Percentiles rank a stretch among this genome's conserved stretches.
These are phyloP conservation scores for Bathelium albidoporum DNA, from an alignment of 495 filamentous ascomycete genomes.

Conservation along the genomic window DNA sequence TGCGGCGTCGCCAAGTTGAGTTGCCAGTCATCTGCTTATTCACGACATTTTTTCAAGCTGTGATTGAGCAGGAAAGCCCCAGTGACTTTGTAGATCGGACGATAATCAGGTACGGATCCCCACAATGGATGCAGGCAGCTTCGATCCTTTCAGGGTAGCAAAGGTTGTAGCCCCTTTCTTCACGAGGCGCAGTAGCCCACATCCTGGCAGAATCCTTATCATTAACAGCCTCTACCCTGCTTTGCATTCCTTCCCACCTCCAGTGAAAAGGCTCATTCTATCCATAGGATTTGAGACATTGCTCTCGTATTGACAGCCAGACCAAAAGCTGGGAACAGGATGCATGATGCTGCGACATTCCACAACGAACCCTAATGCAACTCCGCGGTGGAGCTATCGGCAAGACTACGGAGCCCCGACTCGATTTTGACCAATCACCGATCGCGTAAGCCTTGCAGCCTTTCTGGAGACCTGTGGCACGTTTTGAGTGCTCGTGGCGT, in stretches of 20 bases:
- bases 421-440: background rate
- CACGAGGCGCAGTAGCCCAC: background rate
- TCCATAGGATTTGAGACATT: background rate
- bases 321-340: background rate
- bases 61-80: background rate
- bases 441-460: background rate
- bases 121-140: background rate
- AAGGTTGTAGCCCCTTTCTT: background rate
- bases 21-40: background rate
- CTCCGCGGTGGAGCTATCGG: background rate
- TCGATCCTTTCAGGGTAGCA: background rate
- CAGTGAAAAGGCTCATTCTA: background rate
- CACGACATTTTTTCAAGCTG: background rate
- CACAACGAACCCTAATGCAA: background rate
- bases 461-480: background rate
- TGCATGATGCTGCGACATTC: background rate
- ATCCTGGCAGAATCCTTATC: background rate
- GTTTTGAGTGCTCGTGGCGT: background rate
- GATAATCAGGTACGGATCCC: background rate
- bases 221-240: background rate
- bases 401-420: background rate
- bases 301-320: background rate
- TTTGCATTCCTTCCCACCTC: too few species aligned
- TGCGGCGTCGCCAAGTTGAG: background rate
- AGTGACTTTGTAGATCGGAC: background rate